Base-by-base conservation (phyloP, 1,284 basidiomycete species). In the Ceratobasidium theobromae region DNA sequence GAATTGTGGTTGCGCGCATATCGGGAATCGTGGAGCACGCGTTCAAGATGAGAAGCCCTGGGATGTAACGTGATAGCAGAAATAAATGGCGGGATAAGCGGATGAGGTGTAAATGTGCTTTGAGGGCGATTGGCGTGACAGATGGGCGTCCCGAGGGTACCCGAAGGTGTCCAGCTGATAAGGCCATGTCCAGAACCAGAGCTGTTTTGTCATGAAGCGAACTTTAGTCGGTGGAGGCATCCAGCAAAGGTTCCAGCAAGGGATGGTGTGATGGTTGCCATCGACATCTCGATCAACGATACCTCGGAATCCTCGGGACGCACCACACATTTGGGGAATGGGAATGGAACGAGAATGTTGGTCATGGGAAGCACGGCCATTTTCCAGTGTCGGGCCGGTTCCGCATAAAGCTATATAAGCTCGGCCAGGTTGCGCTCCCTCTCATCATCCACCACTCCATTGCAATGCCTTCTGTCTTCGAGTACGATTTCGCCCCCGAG, bases 401-500 rank as follows among this genome's bases (percentile, higher is more conserved):
- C n/a, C n/a, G n/a, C n/a, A n/a, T n/a, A n/a, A n/a, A n/a, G n/a
- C n/a, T n/a, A n/a, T n/a, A n/a, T 11, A 18, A 12, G 4, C 45
- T 4, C 41, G 18, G 6, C 18, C 12, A 18, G 3, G 23, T 27
- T 11, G 18, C 18, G 9, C 9, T 35, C 28, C 54, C 45, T 32
- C 54, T 33, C 40, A 30, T 2, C 45, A 48, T n/a, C n/a, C 28
- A 43, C 23, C 32, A 11, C 18, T 14, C 30, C 21, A 48, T 48
- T 23, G 46, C 9, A 38, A 67, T 68, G 67, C 65, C 65, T 35
- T 40, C 48, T 38, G 58, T 65, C 8, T 69, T 69, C 54, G 62
- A 69, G 27, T 69, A 69, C 49, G 53, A 58, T 53, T 69, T 69
- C 53, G 16, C 52, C 21, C 16, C 21, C 32, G 28, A 66, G n/a